Conservation (phyloP, 2,329 filamentous ascomycete genomes). For the Cyclaneusma minus region DNA sequence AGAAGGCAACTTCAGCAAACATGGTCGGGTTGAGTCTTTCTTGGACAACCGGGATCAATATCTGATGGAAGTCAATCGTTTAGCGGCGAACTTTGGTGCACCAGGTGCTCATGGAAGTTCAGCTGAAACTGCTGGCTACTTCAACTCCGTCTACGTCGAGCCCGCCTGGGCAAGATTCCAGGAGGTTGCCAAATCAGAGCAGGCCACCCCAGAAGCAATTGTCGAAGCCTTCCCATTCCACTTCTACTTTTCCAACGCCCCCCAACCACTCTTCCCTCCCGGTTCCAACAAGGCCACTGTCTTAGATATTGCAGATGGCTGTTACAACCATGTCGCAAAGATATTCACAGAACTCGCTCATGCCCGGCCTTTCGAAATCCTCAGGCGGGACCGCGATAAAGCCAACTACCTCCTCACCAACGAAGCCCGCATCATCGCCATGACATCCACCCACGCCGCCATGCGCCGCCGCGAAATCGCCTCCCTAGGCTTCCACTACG, state of each 20-base stretch:
- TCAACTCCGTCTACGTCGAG: constrained; percentile 80
- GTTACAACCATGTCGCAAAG: constrained; percentile 74
- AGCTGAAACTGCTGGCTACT: constrained; percentile 93
- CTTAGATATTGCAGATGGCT: constrained; percentile 66
- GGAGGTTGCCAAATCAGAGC: constrained; percentile 41
- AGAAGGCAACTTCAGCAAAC: constrained; percentile 79
- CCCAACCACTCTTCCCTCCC: constrained; percentile 67
- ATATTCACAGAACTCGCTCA: constrained; percentile 89
- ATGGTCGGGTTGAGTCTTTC: constrained; percentile 89
- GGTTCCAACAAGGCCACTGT: constrained; percentile 48
- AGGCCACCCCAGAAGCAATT: constrained; percentile 44
- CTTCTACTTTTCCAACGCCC: constrained; percentile 71
- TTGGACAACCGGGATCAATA: constrained; percentile 71
- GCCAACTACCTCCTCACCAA: constrained; percentile 90
- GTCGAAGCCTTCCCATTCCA: constrained; percentile 74
- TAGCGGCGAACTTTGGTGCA: constrained; percentile 72
- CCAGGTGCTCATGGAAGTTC: constrained; percentile 92
- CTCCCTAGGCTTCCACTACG: constrained; percentile 85
- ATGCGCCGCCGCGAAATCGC: constrained; percentile 88
- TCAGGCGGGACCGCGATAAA: constrained; percentile 78
- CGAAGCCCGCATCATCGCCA: constrained; percentile 93
- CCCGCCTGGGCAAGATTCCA: constrained; percentile 81
- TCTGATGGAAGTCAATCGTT: constrained; percentile 68
- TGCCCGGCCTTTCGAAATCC: constrained; percentile 86
- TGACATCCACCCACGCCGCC: constrained; percentile 96